Conservation (phyloP, 805 yeast genomes). For the Starmerella bacillaris region DNA sequence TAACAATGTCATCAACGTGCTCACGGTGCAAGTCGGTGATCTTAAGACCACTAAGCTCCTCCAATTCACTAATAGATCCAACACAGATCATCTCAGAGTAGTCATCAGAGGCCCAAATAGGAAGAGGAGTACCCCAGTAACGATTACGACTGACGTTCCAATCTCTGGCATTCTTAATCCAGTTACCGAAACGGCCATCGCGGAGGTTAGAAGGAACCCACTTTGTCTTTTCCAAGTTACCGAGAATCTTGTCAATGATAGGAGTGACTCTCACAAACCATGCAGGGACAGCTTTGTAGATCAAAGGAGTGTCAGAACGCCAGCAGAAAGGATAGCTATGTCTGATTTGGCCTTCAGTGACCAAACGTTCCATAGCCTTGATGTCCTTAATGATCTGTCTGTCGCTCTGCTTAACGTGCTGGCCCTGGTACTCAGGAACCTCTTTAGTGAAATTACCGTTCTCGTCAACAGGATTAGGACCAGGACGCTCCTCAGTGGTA, state of each 20-base stretch:
- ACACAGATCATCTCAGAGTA: slow-evolving; percentile 80
- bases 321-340: slow-evolving; percentile 99
- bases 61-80: slow-evolving; percentile 77
- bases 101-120: slow-evolving; percentile 93
- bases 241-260: slow-evolving; percentile 74
- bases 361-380: slow-evolving; percentile 56
- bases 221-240: slow-evolving; percentile 64
- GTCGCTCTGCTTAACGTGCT: slow-evolving; percentile 92
- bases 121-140: slow-evolving; percentile 99
- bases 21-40: slow-evolving; percentile 92
- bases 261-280: slow-evolving; percentile 92
- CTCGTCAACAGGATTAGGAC: slow-evolving; percentile 94
- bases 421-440: slow-evolving; percentile 59
- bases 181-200: slow-evolving; percentile 89
- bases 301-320: slow-evolving; percentile 97
- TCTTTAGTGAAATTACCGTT: slow-evolving; percentile 64
- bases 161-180: slow-evolving; percentile 98
- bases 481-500: slow-evolving; percentile 44
- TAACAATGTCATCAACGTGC: slow-evolving; percentile 72
- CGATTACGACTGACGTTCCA: slow-evolving; percentile 98
- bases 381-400: slow-evolving; percentile 69
- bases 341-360: slow-evolving; percentile 64
- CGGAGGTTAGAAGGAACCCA: slow-evolving; percentile 90
- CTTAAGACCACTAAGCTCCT: slow-evolving; percentile 60
- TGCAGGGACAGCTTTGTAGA: slow-evolving; percentile 93